Conservation (phyloP, 768 basidiomycete genomes). For the Termitomyces sp. region DNA sequence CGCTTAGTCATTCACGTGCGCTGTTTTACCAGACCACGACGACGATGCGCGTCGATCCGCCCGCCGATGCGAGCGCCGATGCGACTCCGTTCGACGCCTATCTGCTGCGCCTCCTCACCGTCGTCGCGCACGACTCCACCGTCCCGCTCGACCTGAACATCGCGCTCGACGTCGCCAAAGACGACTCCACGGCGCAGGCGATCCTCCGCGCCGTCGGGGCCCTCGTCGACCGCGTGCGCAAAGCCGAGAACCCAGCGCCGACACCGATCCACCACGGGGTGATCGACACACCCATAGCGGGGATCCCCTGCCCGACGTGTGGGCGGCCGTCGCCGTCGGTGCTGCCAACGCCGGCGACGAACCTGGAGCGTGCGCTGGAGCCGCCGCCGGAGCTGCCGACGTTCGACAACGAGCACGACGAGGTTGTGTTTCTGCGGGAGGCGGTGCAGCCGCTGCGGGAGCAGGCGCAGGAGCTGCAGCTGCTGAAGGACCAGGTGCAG, state of each 20-base stretch:
- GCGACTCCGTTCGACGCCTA: slow-evolving; percentile 1
- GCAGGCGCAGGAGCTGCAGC: slow-evolving; percentile 58
- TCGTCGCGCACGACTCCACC: not conserved
- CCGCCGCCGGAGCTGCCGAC: not conserved
- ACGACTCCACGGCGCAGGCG: not conserved
- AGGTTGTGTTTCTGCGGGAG: slow-evolving; percentile 2
- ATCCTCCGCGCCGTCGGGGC: not conserved
- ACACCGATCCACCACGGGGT: not conserved
- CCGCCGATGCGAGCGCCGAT: not conserved
- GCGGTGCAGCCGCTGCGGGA: not conserved
- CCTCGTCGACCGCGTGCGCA: slow-evolving; percentile 3
- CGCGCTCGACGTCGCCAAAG: not conserved
- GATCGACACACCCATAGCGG: slow-evolving; percentile 1
- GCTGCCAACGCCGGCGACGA: not conserved
- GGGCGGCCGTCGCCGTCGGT: slow-evolving; percentile 1
- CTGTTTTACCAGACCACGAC: not conserved
- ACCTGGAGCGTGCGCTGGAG: not conserved
- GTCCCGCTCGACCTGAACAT: not conserved
- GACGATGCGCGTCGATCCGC: slow-evolving; percentile 2
- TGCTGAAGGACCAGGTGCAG: slow-evolving; percentile 83
- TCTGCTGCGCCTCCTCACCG: slow-evolving; percentile 3
- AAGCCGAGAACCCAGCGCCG: not conserved
- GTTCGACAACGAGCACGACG: slow-evolving; percentile 8
- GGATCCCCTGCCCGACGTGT: slow-evolving; percentile 9
- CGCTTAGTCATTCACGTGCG: not conserved